Evolutionary conservation across 129 eudicot genomes (phyloP), one percentile per base, ranked within the genome.

Genomic region (sunflower (Helianthus annuus)): DNA sequence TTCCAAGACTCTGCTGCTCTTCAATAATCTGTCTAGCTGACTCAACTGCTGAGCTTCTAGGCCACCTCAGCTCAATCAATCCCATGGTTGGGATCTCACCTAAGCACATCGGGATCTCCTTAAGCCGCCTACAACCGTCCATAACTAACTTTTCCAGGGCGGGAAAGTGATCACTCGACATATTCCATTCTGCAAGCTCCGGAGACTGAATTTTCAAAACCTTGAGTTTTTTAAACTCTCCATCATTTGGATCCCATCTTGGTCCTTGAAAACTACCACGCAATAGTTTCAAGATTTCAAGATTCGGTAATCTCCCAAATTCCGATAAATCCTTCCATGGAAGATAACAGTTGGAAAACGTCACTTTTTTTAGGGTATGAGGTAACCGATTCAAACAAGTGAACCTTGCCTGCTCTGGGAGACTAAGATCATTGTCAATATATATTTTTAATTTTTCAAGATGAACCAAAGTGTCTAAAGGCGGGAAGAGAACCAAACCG

Each of bases 211-310:
- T 24, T 27, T 71, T 69, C 83, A 83, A 70, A 55, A 54, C 69
- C 36, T 72, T 69, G 10, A 78, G 87, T 61, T 74, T 68, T 27
- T 58, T 63, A 59, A 83, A 78, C 46, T 67, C 80, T 60, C 77
- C 83, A 11, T 78, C 75, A 44, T 48, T 42, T 42, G 83, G 73
- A 34, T 83, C 78, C 87, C 83, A 83, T 7, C 39, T 36, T 17
- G 53, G 66, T 27, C 87, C 87, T 27, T 55, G 32, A 53, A 64
- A 83, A 17, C 59, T 72, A 19, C 17, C 11, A 27, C 54, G 22
- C 44, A 59, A 62, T 52, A 83, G 51, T 48, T 83, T 78, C 8
- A 83, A 77, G 48, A 79, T 69, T 68, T 83, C 83, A 8, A 83
- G 80, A 27, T 73, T 73, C 0, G 87, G 83, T 42, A 78, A 59